A percentile compares a stretch with the other conserved stretches of the same genome.
Conservation (phyloP, 768 basidiomycete species). For the Naganishia onofrii region DNA sequence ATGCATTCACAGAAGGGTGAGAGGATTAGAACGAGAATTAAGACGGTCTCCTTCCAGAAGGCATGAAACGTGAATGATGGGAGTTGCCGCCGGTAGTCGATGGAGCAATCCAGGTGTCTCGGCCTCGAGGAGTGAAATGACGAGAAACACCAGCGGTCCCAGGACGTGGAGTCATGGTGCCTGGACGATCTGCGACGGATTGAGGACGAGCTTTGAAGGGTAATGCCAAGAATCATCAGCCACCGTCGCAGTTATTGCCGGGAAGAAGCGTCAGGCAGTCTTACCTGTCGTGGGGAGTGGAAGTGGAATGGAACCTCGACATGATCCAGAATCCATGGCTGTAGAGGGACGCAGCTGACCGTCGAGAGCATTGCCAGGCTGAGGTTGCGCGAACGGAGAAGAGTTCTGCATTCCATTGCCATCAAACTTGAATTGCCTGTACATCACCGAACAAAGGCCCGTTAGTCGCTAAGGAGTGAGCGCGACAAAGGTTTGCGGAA, state of each 20-base stretch:
- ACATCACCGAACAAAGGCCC: background rate
- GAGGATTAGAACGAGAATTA: background rate
- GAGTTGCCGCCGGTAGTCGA: no score
- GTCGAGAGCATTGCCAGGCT: background rate
- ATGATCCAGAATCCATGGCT: background rate
- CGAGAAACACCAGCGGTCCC: background rate
- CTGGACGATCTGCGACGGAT: background rate
- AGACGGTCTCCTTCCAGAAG: slow-evolving; percentile 10
- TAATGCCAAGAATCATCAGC: background rate
- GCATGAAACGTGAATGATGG: slow-evolving; percentile 9
- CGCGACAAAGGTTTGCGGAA: background rate
- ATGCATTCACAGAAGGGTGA: background rate
- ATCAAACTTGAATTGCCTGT: slow-evolving; percentile 21
- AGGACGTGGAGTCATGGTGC: background rate
- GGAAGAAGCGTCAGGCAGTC: background rate
- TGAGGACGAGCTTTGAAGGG: slow-evolving; percentile 1
- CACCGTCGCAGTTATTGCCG: background rate
- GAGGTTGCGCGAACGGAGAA: background rate
- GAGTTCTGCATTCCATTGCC: background rate
- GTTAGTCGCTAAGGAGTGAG: background rate
- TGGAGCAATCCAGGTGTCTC: slow-evolving; percentile 8
- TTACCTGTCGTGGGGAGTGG: background rate
- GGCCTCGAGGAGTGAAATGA: slow-evolving; percentile 4
- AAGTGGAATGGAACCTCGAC: background rate
- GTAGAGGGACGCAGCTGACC: background rate